These are phyloP conservation scores for Apiospora saccharicola DNA, from an alignment of 2,329 filamentous ascomycete genomes.

Conservation along the genomic window DNA sequence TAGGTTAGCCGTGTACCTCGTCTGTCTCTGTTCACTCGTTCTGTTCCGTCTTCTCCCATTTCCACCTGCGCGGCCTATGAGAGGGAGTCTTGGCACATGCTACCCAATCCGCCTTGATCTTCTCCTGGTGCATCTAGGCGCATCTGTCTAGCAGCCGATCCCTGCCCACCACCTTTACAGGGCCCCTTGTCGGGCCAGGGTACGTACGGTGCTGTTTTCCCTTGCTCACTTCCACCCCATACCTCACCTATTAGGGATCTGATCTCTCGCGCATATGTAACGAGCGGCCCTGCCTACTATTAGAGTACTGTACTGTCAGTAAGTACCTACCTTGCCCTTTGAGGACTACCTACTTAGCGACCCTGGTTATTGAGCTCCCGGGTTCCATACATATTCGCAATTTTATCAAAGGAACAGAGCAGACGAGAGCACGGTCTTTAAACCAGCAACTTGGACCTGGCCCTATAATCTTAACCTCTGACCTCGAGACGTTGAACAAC, in stretches of 20 bases:
- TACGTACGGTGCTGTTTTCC: conserved; percentile 2
- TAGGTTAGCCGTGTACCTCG: neutral
- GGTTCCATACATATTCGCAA: conserved; percentile 18
- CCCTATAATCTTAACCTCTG: conserved; percentile 23
- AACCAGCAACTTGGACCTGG: conserved; percentile 16
- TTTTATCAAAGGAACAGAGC: conserved; percentile 22
- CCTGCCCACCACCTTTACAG: conserved; percentile 14
- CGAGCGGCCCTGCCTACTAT: neutral
- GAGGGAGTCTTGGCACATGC: conserved; percentile 4
- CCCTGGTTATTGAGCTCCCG: neutral
- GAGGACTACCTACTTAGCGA: neutral
- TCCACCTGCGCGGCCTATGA: neutral
- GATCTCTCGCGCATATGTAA: conserved; percentile 21
- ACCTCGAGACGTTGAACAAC: conserved; percentile 23
- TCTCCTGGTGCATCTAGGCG: conserved; percentile 20
- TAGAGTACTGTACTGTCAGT: too few relatives aligned
- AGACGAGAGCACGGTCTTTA: conserved; percentile 22
- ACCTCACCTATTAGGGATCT: conserved; percentile 19
- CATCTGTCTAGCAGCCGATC: conserved; percentile 20
- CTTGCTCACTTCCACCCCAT: conserved; percentile 16
- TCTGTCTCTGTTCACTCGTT: conserved; percentile 1
- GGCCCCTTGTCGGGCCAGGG: conserved; percentile 9
- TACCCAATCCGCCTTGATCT: conserved; percentile 22
- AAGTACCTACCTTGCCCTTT: neutral
- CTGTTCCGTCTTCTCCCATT: conserved; percentile 13